Conservation (phyloP, 2,329 filamentous ascomycete species). For the Furcasterigmium sp. region DNA sequence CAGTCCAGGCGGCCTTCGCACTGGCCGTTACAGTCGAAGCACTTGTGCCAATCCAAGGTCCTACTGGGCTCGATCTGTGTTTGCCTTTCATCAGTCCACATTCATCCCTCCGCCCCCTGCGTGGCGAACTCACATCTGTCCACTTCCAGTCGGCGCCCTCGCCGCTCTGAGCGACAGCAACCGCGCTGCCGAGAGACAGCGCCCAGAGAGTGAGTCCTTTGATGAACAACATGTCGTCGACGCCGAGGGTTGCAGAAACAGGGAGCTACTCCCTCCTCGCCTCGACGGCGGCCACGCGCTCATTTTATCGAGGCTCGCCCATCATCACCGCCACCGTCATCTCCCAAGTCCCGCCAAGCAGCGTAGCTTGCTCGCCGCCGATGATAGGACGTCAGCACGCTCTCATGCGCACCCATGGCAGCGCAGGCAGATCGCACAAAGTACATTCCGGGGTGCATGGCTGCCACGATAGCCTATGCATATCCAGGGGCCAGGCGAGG, state of each 20-base stretch:
- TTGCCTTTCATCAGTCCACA: slow-evolving; percentile 11
- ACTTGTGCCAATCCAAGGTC: slow-evolving; percentile 22
- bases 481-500: background rate
- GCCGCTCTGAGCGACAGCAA: background rate
- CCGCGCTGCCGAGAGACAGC: background rate
- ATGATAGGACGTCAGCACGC: background rate
- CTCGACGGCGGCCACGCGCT: background rate
- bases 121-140: background rate
- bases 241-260: background rate
- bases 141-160: background rate
- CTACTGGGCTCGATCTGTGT: slow-evolving; percentile 30
- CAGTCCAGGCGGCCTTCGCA: slow-evolving; percentile 20
- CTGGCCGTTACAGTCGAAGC: slow-evolving; percentile 15
- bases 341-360: background rate
- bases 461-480: background rate
- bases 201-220: background rate
- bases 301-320: background rate
- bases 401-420: background rate
- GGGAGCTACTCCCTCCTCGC: background rate
- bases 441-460: background rate
- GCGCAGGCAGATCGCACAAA: too few species aligned
- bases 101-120: background rate
- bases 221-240: background rate
- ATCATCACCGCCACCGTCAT: too few species aligned
- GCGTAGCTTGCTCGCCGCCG: background rate